Evolutionary conservation across 1,284 basidiomycete species (phyloP).

Genomic region (Melampsora larici-populina): DNA sequence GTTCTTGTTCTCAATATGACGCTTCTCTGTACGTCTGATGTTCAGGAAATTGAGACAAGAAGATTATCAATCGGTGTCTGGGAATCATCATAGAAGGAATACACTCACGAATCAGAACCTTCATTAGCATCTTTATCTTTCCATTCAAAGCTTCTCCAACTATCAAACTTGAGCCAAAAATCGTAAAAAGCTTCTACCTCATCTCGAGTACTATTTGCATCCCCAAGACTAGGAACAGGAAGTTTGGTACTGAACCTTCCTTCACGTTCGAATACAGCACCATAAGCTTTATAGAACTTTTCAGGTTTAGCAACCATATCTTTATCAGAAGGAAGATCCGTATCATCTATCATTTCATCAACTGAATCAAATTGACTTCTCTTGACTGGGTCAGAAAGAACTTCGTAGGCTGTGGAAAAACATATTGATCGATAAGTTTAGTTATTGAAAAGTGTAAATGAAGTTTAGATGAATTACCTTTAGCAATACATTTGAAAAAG

Average conservation of each 20-base stretch:
- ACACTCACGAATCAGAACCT: slow-evolving; percentile 79
- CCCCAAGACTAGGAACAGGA: slow-evolving; percentile 81
- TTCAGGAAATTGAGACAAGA: not conserved
- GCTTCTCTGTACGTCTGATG: slow-evolving; percentile 88
- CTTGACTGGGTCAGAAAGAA: slow-evolving; percentile 79
- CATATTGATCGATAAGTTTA: not conserved
- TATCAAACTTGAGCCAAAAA: slow-evolving; percentile 99
- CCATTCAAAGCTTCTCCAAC: slow-evolving; percentile 97
- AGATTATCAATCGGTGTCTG: no score
- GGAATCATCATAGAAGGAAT: not conserved
- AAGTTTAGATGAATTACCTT: slow-evolving; percentile 58
- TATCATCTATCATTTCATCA: slow-evolving; percentile 77
- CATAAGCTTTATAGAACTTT: slow-evolving; percentile 65
- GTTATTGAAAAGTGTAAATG: not conserved
- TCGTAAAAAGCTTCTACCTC: slow-evolving; percentile 92
- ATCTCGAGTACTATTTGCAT: slow-evolving; percentile 69
- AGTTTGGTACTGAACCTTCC: slow-evolving; percentile 76
- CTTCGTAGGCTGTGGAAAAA: slow-evolving; percentile 67
- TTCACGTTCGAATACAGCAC: slow-evolving; percentile 83
- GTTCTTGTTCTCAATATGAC: slow-evolving; percentile 99
- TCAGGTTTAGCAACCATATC: slow-evolving; percentile 64
- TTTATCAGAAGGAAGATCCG: slow-evolving; percentile 65
- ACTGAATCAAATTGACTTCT: slow-evolving; percentile 95
- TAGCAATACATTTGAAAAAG: slow-evolving; percentile 99
- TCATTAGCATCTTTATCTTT: slow-evolving; percentile 98